Conservation (phyloP, 371 early-diverging fungal genomes). For the Mortierella sp. region DNA sequence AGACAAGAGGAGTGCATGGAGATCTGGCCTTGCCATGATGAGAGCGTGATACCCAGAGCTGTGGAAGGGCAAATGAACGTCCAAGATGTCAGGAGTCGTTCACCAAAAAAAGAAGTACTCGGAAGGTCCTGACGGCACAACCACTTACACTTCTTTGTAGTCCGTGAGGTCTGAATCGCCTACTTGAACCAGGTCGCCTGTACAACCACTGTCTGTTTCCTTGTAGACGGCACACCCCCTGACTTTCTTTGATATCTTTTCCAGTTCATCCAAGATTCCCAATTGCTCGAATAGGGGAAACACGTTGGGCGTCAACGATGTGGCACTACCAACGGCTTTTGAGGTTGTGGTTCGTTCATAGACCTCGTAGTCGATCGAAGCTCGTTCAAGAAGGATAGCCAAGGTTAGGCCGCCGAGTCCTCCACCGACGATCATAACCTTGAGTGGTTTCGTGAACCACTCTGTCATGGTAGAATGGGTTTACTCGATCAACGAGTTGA, state of each 20-base stretch:
- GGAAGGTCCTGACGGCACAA: background rate
- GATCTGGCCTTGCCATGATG: constrained; percentile 6
- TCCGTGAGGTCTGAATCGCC: background rate
- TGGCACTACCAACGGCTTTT: constrained; percentile 21
- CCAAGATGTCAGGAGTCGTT: background rate
- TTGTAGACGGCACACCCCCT: background rate
- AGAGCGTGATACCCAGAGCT: constrained; percentile 12
- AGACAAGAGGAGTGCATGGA: constrained; percentile 13
- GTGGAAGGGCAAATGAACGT: background rate
- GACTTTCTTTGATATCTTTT: constrained; percentile 10
- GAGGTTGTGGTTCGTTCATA: constrained; percentile 11
- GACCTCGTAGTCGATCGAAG: constrained; percentile 19
- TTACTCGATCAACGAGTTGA: no score
- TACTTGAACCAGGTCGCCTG: background rate
- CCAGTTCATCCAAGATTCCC: constrained; percentile 24
- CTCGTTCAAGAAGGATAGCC: constrained; percentile 33
- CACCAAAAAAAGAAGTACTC: background rate
- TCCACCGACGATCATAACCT: constrained; percentile 29
- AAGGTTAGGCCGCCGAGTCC: constrained; percentile 31
- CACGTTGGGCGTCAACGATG: constrained; percentile 16
- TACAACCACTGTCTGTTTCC: background rate
- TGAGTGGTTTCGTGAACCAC: constrained; percentile 11
- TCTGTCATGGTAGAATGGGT: no score
- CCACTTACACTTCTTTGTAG: background rate
- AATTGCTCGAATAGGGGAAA: constrained; percentile 31